These are phyloP conservation scores for Ophiostoma quercus DNA, from an alignment of 2,329 filamentous ascomycete genomes.

Conservation along the genomic window DNA sequence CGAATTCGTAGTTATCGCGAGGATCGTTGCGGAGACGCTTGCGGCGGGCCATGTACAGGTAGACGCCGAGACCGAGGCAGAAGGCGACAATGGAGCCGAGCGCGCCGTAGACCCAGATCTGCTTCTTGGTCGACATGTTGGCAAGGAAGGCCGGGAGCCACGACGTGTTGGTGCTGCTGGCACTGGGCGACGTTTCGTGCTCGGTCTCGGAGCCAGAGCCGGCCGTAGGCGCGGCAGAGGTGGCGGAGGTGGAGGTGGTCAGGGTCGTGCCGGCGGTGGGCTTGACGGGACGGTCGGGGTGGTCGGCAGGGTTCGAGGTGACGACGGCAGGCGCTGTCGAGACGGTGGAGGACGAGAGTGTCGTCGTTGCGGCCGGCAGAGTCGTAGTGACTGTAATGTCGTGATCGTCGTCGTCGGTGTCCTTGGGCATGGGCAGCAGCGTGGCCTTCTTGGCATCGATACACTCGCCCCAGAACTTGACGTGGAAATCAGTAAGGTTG, in stretches of 20 bases:
- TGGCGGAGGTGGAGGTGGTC: conserved; percentile 31
- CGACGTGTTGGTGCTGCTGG: conserved; percentile 46
- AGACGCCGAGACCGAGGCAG: conserved; percentile 72
- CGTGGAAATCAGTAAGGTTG: conserved; percentile 81
- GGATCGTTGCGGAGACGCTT: conserved; percentile 68
- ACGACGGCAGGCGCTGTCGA: neutral
- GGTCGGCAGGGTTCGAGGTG: conserved; percentile 50
- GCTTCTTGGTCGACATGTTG: conserved; percentile 77
- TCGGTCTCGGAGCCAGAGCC: conserved; percentile 34
- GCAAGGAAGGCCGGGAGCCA: conserved; percentile 84
- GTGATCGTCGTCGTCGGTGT: conserved; percentile 78
- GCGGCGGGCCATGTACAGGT: conserved; percentile 73
- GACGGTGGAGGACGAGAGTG: conserved; percentile 41
- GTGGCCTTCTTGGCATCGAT: conserved; percentile 69
- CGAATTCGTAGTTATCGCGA: conserved; percentile 87
- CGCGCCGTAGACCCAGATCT: conserved; percentile 89
- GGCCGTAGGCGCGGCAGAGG: conserved; percentile 3
- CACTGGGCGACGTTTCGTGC: conserved; percentile 20
- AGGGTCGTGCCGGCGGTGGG: conserved; percentile 33
- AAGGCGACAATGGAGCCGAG: conserved; percentile 80
- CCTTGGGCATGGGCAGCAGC: conserved; percentile 73
- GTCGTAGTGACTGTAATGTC: conserved; percentile 60
- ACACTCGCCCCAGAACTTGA: conserved; percentile 89
- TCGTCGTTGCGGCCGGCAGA: conserved; percentile 58
- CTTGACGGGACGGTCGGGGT: conserved; percentile 57